Base-by-base conservation (phyloP, 106 monocot species). In the Iris macrosiphon region DNA sequence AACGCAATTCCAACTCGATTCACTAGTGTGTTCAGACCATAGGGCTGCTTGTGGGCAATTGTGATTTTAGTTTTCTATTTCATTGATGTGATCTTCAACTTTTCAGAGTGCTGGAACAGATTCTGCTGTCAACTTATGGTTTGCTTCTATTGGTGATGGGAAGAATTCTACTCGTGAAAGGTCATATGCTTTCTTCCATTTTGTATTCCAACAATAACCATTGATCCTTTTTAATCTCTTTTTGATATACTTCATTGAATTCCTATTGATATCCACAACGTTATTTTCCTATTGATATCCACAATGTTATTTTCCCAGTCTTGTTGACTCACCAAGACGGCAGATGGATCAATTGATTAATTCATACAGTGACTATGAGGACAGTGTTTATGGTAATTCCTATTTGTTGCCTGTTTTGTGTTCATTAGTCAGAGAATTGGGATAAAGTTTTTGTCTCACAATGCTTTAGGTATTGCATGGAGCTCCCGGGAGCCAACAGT, bases 91-190 rank as follows among this genome's bases (percentile, higher is more conserved):
- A 40, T 16, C 12, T 35, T 44, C 9, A 62, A 71, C 31, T 53
- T 67, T 72, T 11, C 77, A 96, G 96, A 96, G 86, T 83, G 79
- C 85, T 56, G 96, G 96, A 49, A 96, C 90, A 46, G 96, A 90
- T 74, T 96, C 96, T 64, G 68, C 96, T 70, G 96, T 96, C 16
- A 90, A 87, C 47, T 80, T 96, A 46, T 89, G 85, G 82, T 64
- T 65, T 46, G 84, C 70, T 34, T 52, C 62, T 64, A 14, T 42
- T 6, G 15, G 55, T 54, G 57, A 50, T 26, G 64, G 40, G 59
- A 66, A 75, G 29, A 70, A 81, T 61, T 78, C 57, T 49, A 55
- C 65, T 41, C 46, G 59, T 49, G 88, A 88, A 67, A 76, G 88
- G 85, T 94, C 35, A 40, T 60, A 7, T 37, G 28, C 18, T 53